phyloP scores from a whole-genome alignment of 495 filamentous ascomycete genomes.

The Neurospora tetraspora region DNA sequence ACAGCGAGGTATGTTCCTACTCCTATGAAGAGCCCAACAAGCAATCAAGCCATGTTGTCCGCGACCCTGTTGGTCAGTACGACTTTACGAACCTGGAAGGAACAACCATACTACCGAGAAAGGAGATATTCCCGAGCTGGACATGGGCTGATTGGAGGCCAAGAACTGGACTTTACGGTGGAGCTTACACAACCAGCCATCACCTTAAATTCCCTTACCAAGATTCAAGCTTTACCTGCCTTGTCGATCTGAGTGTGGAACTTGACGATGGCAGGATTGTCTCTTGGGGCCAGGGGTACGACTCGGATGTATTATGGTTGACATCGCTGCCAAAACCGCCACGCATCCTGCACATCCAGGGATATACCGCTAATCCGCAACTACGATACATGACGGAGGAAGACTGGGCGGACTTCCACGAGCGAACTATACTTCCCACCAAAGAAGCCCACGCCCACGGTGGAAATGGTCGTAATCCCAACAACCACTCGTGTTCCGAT shows the following conservation, averaged over 20 bases:
- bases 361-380: not conserved
- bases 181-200: not conserved
- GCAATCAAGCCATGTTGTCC: no score
- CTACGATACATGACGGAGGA: not conserved
- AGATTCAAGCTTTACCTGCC: not conserved
- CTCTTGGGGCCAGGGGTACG: not conserved
- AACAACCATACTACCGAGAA: no score
- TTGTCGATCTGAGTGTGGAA: not conserved
- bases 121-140: not conserved
- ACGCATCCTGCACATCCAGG: not conserved
- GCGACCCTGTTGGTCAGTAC: no score
- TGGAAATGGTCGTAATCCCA: not conserved
- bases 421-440: not conserved
- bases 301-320: not conserved
- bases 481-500: not conserved
- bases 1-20: no score
- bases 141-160: not conserved
- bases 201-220: not conserved
- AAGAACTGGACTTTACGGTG: not conserved
- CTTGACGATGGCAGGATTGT: not conserved
- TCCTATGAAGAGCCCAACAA: no score
- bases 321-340: not conserved
- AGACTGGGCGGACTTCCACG: not conserved
- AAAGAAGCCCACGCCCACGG: not conserved
- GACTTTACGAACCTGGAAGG: no score